Evolutionary conservation across 306 rosid genomes (phyloP).

Genomic region (Echinosophora koreensis): DNA sequence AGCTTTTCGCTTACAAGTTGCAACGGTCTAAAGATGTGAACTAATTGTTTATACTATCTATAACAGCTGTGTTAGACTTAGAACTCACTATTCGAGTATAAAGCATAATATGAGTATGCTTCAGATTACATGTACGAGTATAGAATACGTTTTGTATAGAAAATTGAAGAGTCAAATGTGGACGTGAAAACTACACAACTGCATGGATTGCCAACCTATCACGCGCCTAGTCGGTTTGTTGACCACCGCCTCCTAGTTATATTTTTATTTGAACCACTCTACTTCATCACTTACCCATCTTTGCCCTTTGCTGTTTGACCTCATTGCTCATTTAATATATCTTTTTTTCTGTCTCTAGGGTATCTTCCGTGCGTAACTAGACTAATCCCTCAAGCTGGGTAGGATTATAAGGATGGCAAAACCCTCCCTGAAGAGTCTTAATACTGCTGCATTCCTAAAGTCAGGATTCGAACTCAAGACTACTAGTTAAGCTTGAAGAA

Average conservation of each 20-base stretch:
- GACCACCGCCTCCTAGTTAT: slow-evolving; percentile 43
- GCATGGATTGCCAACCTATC: slow-evolving; percentile 72
- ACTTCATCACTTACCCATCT: slow-evolving; percentile 18
- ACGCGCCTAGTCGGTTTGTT: slow-evolving; percentile 62
- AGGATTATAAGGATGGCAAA: too few relatives aligned
- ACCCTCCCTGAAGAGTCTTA: too few relatives aligned
- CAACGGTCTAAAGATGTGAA: neutral
- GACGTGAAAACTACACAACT: slow-evolving; percentile 66
- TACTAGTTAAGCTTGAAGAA: too few relatives aligned
- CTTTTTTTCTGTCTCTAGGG: too few relatives aligned
- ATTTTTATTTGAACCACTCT: neutral
- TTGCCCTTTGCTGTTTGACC: slow-evolving; percentile 43
- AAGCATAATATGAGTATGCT: slow-evolving; percentile 18
- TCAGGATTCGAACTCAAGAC: too few relatives aligned
- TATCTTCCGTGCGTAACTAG: too few relatives aligned
- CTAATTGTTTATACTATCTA: neutral
- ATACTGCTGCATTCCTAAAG: too few relatives aligned
- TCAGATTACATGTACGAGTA: slow-evolving; percentile 17
- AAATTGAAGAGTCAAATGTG: slow-evolving; percentile 63
- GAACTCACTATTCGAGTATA: slow-evolving; percentile 36
- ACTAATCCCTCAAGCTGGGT: too few relatives aligned
- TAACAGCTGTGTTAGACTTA: slow-evolving; percentile 43
- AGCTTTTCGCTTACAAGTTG: slow-evolving; percentile 30
- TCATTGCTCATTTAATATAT: slow-evolving; percentile 34
- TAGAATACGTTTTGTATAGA: slow-evolving; percentile 30